Base-by-base conservation (phyloP, 192 early-diverging fungal genomes). In the Coemansia sp. region DNA sequence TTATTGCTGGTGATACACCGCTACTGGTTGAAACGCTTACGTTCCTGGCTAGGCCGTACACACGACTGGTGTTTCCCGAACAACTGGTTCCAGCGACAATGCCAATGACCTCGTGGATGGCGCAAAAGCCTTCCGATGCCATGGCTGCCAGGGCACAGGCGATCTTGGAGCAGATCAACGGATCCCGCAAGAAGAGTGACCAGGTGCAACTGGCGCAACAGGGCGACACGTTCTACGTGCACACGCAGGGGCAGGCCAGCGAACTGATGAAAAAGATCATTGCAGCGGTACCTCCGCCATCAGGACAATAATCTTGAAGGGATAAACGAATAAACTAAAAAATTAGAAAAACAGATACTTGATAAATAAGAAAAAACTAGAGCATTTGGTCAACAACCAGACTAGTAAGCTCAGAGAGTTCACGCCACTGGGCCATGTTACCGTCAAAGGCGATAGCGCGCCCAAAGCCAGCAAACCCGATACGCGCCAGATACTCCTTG, bases 331-430 rank as follows among this genome's bases (percentile, higher is more conserved):
- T n/a, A n/a, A n/a, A n/a, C n/a, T n/a, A n/a, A n/a, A n/a, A n/a
- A n/a, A n/a, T n/a, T n/a, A n/a, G n/a, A n/a, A n/a, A n/a, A n/a
- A n/a, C n/a, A n/a, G n/a, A n/a, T n/a, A n/a, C n/a, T n/a, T 62
- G 30, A 31, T 40, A 57, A 40, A 50, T 34, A 45, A 61, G 45
- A 38, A 27, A 40, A 25, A 23, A 6, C 50, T 50, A 78, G 2
- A 70, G 64, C 65, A 81, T 84, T 34, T 79, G 67, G 53, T 75
- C 88, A 19, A 75, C 75, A 42, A 86, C 70, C 31, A 91, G 61
- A 29, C 86, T 66, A 15, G 77, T 61, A 42, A 80, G 68, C 58
- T 74, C 77, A 0, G 77, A 60, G 13, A 80, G 61, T 54, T 80
- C 77, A 33, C 72, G 66, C 77, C 77, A 80, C 60, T 80, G 77